Base-by-base conservation (phyloP, 208 protist genomes). In the Crithidia bombi region DNA sequence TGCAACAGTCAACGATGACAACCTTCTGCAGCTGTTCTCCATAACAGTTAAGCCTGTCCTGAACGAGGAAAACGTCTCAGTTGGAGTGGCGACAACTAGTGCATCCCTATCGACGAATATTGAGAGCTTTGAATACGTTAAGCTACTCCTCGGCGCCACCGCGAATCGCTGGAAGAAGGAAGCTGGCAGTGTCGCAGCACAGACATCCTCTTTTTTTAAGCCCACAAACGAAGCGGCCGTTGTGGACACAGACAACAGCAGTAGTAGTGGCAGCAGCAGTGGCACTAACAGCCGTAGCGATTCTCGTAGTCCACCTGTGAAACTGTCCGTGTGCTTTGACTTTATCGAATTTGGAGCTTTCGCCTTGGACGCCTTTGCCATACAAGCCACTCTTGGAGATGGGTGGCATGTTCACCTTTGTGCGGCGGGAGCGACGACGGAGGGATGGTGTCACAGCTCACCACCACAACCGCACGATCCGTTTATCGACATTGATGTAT, bases 321-420 rank as follows among this genome's bases (percentile, higher is more conserved):
- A 44, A 43, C 2, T 77, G 6, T 51, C 21, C 0, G 49, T 78
- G 9, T 35, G 39, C 33, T 67, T 71, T 25, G 65, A 57, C 7
- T 69, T 72, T 33, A 65, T 78, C 41, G 65, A 72, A 44, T 72
- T 32, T 35, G 73, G 73, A 5, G 64, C 58, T n/a, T 59, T 78
- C 5, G 65, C 58, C 32, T 32, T 78, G 38, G 65, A 78, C 50
- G 15, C 5, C 2, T 78, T 78, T 56, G 30, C 17, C 23, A 51
- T 72, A 7, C 28, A 46, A 5, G 56, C 58, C 43, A 72, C 57
- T 17, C 44, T 75, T 15, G 38, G 56, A 9, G 68, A 79, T 51
- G 82, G 82, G n/a, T 87, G 82, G 82, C 50, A 79, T 28, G 69
- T 83, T 36, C 69, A 61, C 46, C 54, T 83, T 50, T 72, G 67